These are phyloP conservation scores for Nigrospora sphaerica DNA, from an alignment of 2,329 filamentous ascomycete genomes.

Conservation along the genomic window DNA sequence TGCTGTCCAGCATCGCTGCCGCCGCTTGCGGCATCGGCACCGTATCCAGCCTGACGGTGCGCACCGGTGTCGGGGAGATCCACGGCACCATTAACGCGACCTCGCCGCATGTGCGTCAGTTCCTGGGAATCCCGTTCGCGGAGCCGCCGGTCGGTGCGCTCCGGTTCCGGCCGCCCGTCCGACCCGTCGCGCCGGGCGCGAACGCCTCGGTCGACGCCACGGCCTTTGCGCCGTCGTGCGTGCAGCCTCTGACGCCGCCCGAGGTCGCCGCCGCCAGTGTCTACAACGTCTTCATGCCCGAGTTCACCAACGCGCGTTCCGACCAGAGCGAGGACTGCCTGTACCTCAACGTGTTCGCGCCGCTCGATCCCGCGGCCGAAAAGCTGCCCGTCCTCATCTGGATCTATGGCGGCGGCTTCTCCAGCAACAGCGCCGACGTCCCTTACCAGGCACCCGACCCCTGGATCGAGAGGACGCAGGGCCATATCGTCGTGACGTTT, in stretches of 20 bases:
- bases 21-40: neutral
- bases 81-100: constrained; percentile 12
- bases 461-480: constrained; percentile 12
- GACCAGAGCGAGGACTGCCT: constrained; percentile 24
- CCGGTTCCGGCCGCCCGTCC: constrained; percentile 31
- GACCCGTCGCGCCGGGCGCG: constrained; percentile 11
- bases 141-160: constrained; percentile 46
- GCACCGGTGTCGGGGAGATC: constrained; percentile 12
- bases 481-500: constrained; percentile 28
- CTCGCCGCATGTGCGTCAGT: constrained; percentile 15
- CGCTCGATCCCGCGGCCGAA: constrained; percentile 8
- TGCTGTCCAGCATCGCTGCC: neutral
- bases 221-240: constrained; percentile 20
- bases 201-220: constrained; percentile 11
- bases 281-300: constrained; percentile 7
- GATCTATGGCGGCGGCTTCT: constrained; percentile 18
- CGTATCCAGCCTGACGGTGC: constrained; percentile 10
- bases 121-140: constrained; percentile 44
- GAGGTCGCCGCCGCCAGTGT: constrained; percentile 10
- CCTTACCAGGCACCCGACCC: constrained; percentile 10
- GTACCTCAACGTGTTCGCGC: constrained; percentile 24
- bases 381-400: constrained; percentile 17
- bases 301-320: constrained; percentile 1
- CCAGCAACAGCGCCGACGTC: constrained; percentile 8
- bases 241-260: constrained; percentile 17